phyloP scores from a whole-genome alignment of 495 filamentous ascomycete species.

The Terfezia claveryi region DNA sequence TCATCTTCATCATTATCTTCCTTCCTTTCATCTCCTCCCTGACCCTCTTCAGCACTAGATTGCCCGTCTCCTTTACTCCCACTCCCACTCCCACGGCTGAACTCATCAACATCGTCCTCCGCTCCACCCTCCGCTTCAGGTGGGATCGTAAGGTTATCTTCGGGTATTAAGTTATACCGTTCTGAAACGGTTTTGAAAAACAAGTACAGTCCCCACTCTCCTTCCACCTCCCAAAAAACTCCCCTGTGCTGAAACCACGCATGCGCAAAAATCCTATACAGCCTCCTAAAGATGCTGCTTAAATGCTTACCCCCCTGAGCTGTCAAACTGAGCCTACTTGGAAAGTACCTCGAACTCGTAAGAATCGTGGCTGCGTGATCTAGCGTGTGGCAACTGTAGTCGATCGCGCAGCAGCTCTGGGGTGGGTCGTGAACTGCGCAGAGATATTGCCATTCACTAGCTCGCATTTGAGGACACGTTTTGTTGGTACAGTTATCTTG shows the following conservation, averaged over 20 bases:
- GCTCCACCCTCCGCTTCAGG: conserved; percentile 71
- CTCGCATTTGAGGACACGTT: conserved; percentile 95
- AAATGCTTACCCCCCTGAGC: conserved; percentile 51
- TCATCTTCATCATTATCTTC: conserved; percentile 3
- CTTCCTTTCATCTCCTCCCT: background rate
- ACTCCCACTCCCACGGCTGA: conserved; percentile 13
- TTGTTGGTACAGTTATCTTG: conserved; percentile 63
- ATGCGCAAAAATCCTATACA: conserved; percentile 94
- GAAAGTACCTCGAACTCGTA: conserved; percentile 77
- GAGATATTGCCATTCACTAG: conserved; percentile 94
- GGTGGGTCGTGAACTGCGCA: conserved; percentile 93
- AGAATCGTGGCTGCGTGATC: conserved; percentile 90
- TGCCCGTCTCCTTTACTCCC: conserved; percentile 1
- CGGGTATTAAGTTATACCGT: conserved; percentile 62
- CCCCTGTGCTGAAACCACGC: conserved; percentile 94
- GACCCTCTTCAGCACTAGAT: background rate
- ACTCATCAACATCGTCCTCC: conserved; percentile 10
- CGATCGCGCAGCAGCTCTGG: conserved; percentile 89
- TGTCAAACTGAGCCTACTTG: conserved; percentile 57
- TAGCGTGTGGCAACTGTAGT: conserved; percentile 95
- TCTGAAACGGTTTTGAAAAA: conserved; percentile 97
- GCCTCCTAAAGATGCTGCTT: conserved; percentile 76
- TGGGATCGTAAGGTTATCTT: conserved; percentile 89
- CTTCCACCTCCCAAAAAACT: conserved; percentile 93
- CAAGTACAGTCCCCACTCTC: conserved; percentile 64